phyloP scores from a whole-genome alignment of 2,329 filamentous ascomycete species.

The Fusarium papillatum region DNA sequence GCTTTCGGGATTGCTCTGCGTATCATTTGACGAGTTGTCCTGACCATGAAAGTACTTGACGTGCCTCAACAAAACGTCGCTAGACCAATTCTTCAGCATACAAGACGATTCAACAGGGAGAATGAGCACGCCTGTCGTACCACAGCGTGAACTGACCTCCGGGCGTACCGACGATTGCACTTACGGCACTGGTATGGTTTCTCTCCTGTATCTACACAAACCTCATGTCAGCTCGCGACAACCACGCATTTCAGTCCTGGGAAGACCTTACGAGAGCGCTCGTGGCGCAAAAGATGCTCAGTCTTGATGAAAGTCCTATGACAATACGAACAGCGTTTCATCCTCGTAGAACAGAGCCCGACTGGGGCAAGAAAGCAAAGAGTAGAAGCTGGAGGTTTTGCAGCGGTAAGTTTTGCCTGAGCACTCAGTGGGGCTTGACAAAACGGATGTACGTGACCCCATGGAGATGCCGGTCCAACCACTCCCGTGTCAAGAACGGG shows the following conservation, averaged over 20 bases:
- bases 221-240: background rate
- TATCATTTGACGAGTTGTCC: background rate
- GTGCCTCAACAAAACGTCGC: background rate
- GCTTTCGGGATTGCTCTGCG: background rate
- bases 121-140: background rate
- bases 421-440: background rate
- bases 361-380: background rate
- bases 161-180: background rate
- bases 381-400: background rate
- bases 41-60: background rate
- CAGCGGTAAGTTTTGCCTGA: background rate
- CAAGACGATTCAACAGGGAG: background rate
- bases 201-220: constrained; percentile 26
- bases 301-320: constrained; percentile 16
- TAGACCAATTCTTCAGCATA: background rate
- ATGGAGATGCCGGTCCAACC: background rate
- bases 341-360: background rate
- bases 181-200: constrained; percentile 27
- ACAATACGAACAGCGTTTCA: constrained; percentile 13
- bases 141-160: background rate
- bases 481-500: background rate
- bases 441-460: background rate
- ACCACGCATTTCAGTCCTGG: background rate
- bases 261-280: constrained; percentile 10
- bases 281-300: constrained; percentile 21